These are phyloP conservation scores for Penicillium sp. DNA, from an alignment of 2,329 filamentous ascomycete genomes.

Conservation along the genomic window DNA sequence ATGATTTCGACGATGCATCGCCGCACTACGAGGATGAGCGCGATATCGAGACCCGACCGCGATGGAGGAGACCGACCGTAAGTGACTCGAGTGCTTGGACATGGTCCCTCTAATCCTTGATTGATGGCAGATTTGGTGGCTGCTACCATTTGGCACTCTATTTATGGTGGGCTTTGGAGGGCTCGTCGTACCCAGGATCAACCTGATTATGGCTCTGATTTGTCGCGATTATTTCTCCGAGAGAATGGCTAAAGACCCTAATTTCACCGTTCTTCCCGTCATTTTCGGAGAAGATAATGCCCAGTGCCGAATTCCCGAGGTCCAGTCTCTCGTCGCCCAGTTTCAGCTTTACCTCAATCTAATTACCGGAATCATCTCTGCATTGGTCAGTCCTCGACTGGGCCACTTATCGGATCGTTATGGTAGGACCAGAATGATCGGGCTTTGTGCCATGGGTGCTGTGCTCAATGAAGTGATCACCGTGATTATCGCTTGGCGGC, in stretches of 20 bases:
- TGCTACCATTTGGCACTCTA: constrained; percentile 74
- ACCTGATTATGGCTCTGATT: constrained; percentile 78
- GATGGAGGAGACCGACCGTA: constrained; percentile 54
- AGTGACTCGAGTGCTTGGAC: constrained; percentile 17
- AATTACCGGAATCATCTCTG: constrained; percentile 72
- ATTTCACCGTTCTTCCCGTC: constrained; percentile 61
- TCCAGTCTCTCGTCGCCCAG: constrained; percentile 72
- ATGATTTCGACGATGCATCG: constrained; percentile 12
- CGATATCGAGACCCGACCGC: constrained; percentile 27
- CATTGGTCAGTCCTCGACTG: constrained; percentile 76
- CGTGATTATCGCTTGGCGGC: constrained; percentile 73
- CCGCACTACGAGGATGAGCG: constrained; percentile 4
- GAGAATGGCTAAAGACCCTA: constrained; percentile 57
- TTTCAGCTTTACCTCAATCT: constrained; percentile 77
- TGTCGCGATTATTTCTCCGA: constrained; percentile 81
- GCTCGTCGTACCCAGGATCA: constrained; percentile 79
- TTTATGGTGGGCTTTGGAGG: constrained; percentile 86
- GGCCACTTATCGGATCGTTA: constrained; percentile 84
- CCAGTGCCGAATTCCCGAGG: constrained; percentile 75
- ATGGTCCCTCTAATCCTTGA: constrained; percentile 1
- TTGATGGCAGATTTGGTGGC: constrained; percentile 68
- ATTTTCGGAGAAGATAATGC: constrained; percentile 68
- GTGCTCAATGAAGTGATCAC: constrained; percentile 72
- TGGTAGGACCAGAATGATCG: constrained; percentile 73
- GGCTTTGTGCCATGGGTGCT: constrained; percentile 70